Evolutionary conservation across 1,284 basidiomycete genomes (phyloP).

Genomic region (Rhodotorula sp.): DNA sequence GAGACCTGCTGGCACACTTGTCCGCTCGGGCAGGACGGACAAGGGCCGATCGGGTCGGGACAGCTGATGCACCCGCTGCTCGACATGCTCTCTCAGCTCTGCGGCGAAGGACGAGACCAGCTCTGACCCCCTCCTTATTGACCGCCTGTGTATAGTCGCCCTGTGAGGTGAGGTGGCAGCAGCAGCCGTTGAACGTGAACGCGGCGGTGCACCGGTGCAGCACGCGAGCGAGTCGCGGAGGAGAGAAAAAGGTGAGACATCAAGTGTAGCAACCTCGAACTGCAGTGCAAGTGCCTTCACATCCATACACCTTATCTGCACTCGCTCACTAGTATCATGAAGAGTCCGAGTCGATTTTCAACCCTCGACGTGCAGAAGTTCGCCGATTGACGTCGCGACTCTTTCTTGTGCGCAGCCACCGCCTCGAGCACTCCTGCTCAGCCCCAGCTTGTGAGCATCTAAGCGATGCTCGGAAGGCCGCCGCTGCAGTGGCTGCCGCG

Average conservation of each 20-base stretch:
- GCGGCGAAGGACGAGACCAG: conserved; percentile 5
- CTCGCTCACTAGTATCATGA: no score
- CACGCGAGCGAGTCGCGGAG: not conserved
- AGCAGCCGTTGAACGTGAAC: no score
- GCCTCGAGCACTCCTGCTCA: no score
- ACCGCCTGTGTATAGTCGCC: no score
- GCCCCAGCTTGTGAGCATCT: no score
- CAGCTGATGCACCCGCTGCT: conserved; percentile 28
- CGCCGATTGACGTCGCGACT: no score
- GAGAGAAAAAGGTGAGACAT: not conserved
- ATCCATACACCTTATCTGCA: no score
- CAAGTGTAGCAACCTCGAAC: not conserved
- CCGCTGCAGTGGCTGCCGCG: not conserved
- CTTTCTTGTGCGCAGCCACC: no score
- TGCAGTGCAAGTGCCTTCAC: not conserved
- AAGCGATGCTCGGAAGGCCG: not conserved
- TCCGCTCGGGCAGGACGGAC: conserved; percentile 25
- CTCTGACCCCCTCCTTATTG: not conserved
- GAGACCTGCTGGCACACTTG: conserved; percentile 34
- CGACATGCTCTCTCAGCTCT: conserved; percentile 8
- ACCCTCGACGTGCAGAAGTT: no score
- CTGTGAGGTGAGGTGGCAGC: no score
- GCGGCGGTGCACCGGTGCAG: not conserved
- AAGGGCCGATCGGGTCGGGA: conserved; percentile 30
- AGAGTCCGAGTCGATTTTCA: no score